These are phyloP conservation scores for Ambrosia artemisiifolia DNA, from an alignment of 129 eudicot species.

Conservation along the genomic window DNA sequence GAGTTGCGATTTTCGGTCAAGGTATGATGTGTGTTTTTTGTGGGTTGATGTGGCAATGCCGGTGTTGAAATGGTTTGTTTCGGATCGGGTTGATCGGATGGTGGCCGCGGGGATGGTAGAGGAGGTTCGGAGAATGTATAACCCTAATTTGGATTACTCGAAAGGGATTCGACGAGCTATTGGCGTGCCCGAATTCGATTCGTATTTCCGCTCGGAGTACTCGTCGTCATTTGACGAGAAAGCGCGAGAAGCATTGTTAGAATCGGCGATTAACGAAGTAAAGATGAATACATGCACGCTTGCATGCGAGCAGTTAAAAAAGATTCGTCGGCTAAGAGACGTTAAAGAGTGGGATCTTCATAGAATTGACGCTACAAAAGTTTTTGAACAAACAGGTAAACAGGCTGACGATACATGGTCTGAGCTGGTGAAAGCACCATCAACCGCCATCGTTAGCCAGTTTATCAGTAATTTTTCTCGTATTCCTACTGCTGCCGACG, in stretches of 20 bases:
- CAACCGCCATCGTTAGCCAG: conserved; percentile 28
- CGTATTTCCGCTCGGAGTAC: conserved; percentile 50
- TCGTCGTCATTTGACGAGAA: conserved; percentile 18
- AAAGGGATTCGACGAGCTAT: conserved; percentile 69
- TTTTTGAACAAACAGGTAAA: conserved; percentile 34
- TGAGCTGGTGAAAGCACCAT: conserved; percentile 44
- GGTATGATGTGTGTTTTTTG: conserved; percentile 70
- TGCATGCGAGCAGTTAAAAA: conserved; percentile 51
- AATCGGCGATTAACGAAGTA: conserved; percentile 48
- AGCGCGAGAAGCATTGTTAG: conserved; percentile 33
- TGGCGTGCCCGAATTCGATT: conserved; percentile 74
- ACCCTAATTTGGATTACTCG: conserved; percentile 53
- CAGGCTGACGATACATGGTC: conserved; percentile 53
- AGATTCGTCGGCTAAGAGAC: conserved; percentile 52
- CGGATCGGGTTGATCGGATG: conserved; percentile 69
- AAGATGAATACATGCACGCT: conserved; percentile 62
- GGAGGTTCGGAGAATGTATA: conserved; percentile 50
- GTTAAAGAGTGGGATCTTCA: conserved; percentile 62
- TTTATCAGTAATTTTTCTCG: conserved; percentile 32
- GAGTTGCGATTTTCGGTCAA: conserved; percentile 38
- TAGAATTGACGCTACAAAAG: conserved; percentile 76
- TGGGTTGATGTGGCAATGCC: conserved; percentile 86
- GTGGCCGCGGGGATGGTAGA: conserved; percentile 67
- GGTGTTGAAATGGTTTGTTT: conserved; percentile 46
- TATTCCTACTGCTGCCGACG: neutral